phyloP scores from a whole-genome alignment of 345 rosid genomes.

The Euclidium syriacum region DNA sequence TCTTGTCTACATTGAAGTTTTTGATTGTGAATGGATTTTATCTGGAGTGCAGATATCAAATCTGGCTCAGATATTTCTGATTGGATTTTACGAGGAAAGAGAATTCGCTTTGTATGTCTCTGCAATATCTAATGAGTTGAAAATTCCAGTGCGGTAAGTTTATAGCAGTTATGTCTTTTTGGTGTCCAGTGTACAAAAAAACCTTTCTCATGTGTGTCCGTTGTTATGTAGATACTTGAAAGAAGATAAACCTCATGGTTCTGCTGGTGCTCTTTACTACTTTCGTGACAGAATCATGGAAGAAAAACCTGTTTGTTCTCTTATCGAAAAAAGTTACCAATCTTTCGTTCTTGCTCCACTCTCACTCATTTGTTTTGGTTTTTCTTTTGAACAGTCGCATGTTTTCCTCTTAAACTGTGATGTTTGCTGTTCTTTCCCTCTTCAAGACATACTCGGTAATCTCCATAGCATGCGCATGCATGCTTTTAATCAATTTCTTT shows the following conservation, averaged over 20 bases:
- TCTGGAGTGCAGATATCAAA: constrained; percentile 51
- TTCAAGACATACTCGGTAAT: constrained; percentile 65
- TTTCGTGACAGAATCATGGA: constrained; percentile 71
- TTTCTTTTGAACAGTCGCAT: constrained; percentile 47
- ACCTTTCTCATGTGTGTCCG: background rate
- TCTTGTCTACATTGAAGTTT: background rate
- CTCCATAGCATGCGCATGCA: too few relatives aligned
- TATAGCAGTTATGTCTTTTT: background rate
- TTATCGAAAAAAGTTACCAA: background rate
- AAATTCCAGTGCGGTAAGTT: constrained; percentile 71
- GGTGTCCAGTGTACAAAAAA: background rate
- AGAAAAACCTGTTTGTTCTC: constrained; percentile 55
- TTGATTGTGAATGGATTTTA: constrained; percentile 2
- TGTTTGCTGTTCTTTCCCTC: constrained; percentile 87
- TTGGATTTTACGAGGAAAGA: constrained; percentile 80
- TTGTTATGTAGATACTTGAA: constrained; percentile 54
- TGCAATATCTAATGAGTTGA: constrained; percentile 70
- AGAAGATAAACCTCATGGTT: constrained; percentile 83
- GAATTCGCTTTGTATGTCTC: constrained; percentile 77
- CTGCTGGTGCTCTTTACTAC: constrained; percentile 81
- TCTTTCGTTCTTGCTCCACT: background rate
- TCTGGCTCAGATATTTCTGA: constrained; percentile 56
- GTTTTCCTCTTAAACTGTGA: constrained; percentile 71
- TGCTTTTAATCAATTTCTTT: background rate
- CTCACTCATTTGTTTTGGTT: background rate